Percentiles rank a stretch among this genome's conserved stretches.
These are phyloP conservation scores for Vitis rotundifolia DNA, from an alignment of 164 flowering plant species.

Conservation along the genomic window DNA sequence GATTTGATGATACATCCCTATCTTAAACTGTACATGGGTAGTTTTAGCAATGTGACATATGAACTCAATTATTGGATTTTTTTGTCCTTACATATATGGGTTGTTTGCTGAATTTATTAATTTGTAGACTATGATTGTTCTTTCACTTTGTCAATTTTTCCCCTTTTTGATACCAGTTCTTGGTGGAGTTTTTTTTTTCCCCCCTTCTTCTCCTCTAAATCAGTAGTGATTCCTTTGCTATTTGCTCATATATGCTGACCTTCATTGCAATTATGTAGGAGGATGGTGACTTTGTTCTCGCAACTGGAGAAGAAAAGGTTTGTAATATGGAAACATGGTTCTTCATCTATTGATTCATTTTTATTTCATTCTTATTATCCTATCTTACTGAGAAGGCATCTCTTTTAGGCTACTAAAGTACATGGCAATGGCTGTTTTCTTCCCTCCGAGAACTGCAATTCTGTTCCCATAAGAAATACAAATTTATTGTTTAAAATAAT, in stretches of 20 bases:
- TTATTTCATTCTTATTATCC: not conserved
- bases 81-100: no score
- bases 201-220: not conserved
- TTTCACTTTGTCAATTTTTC: no score
- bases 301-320: conserved; percentile 75
- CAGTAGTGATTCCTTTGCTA: not conserved
- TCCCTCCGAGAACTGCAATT: not conserved
- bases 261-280: conserved; percentile 44
- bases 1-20: no score
- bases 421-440: not conserved
- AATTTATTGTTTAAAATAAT: no score
- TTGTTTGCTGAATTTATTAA: no score
- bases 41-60: no score
- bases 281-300: conserved; percentile 77
- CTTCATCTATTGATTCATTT: not conserved
- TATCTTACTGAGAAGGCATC: not conserved
- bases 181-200: not conserved
- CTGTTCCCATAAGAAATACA: no score
- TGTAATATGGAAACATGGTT: conserved; percentile 5
- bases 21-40: no score
- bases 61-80: no score
- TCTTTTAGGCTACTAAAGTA: not conserved
- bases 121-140: no score
- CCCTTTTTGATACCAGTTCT: no score
- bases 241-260: conserved; percentile 6